Evolutionary conservation across 192 early-diverging fungal genomes (phyloP).

Genomic region (Geranomyces michiganensis): DNA sequence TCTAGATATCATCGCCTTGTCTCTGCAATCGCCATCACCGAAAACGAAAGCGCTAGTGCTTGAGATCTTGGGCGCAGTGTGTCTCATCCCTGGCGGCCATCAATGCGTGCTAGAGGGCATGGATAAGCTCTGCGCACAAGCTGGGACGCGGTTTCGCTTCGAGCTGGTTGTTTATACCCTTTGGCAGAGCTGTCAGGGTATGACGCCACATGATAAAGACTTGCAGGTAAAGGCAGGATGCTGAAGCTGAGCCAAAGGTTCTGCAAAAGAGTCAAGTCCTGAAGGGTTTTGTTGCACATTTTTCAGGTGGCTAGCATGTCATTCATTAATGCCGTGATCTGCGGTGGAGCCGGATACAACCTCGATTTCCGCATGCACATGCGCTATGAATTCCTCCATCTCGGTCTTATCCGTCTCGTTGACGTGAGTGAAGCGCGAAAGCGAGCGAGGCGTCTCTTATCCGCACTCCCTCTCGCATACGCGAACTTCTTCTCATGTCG

Average conservation of each 20-base stretch:
- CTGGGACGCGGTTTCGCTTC: conserved; percentile 45
- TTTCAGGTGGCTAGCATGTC: conserved; percentile 53
- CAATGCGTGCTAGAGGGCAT: conserved; percentile 50
- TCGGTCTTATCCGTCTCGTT: conserved; percentile 52
- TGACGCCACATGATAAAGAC: conserved; percentile 50
- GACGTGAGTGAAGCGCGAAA: conserved; percentile 39
- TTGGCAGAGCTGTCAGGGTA: conserved; percentile 49
- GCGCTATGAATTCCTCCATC: conserved; percentile 54
- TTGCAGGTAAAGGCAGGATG: conserved; percentile 50
- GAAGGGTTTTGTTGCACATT: no score
- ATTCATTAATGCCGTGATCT: conserved; percentile 60
- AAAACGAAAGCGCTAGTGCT: conserved; percentile 52
- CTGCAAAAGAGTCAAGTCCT: no score
- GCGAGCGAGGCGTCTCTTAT: background rate
- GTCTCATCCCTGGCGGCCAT: conserved; percentile 59
- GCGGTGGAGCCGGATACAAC: conserved; percentile 54
- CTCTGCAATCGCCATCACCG: conserved; percentile 48
- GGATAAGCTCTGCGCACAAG: conserved; percentile 42
- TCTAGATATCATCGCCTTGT: conserved; percentile 54
- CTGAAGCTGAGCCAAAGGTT: no score
- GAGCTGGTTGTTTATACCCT: conserved; percentile 48
- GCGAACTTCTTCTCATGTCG: no score
- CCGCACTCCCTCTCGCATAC: no score
- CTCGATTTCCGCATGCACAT: conserved; percentile 58
- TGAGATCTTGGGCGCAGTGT: conserved; percentile 59